phyloP scores from a whole-genome alignment of 257 asterid species.

The Lantana camara region DNA sequence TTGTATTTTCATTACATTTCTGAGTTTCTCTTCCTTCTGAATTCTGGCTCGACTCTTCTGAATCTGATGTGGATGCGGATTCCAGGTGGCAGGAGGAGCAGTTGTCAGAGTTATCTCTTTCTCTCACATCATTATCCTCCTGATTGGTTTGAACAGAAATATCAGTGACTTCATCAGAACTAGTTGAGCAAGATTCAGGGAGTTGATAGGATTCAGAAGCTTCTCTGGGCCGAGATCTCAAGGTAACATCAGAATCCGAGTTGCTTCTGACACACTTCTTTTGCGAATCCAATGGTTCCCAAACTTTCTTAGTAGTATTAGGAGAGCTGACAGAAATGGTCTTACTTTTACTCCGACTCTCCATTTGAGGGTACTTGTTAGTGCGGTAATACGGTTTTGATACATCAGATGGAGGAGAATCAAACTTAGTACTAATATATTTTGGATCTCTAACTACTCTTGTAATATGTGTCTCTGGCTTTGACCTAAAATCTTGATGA shows the following conservation, averaged over 20 bases:
- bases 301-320: slow-evolving; percentile 69
- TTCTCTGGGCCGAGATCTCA: slow-evolving; percentile 56
- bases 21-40: slow-evolving; percentile 66
- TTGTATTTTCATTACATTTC: slow-evolving; percentile 41
- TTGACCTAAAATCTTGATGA: slow-evolving; percentile 59
- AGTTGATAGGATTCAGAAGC: slow-evolving; percentile 53
- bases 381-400: slow-evolving; percentile 69
- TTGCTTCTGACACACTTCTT: slow-evolving; percentile 71
- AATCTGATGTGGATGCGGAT: slow-evolving; percentile 76
- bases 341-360: slow-evolving; percentile 63
- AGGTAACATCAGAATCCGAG: slow-evolving; percentile 71
- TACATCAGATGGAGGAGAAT: slow-evolving; percentile 54
- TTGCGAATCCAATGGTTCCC: slow-evolving; percentile 94
- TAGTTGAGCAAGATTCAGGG: slow-evolving; percentile 50
- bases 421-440: slow-evolving; percentile 41
- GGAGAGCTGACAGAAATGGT: slow-evolving; percentile 40
- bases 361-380: slow-evolving; percentile 52
- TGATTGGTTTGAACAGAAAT: slow-evolving; percentile 41
- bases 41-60: slow-evolving; percentile 73
- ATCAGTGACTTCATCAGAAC: slow-evolving; percentile 50
- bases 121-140: slow-evolving; percentile 36
- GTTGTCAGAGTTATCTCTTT: slow-evolving; percentile 64
- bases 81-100: slow-evolving; percentile 81
- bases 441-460: slow-evolving; percentile 54
- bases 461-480: slow-evolving; percentile 47